Percentiles rank a stretch among this genome's conserved stretches.
Evolutionary conservation across 2,329 filamentous ascomycete species (phyloP).

Genomic region (Colletotrichum filicis): DNA sequence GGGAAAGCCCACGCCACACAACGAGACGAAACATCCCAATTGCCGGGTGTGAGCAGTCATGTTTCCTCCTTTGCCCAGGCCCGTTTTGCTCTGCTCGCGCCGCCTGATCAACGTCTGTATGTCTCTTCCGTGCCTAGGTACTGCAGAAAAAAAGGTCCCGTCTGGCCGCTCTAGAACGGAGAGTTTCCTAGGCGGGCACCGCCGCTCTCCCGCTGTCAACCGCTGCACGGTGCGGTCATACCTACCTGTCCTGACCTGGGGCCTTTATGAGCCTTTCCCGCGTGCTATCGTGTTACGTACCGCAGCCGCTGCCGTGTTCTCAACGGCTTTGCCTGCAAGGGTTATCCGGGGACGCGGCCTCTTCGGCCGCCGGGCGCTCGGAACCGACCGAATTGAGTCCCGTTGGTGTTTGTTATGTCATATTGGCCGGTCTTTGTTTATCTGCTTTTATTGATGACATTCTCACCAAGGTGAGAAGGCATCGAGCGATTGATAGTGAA

Average conservation of each 20-base stretch:
- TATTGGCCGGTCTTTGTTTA: neutral
- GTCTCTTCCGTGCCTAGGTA: neutral
- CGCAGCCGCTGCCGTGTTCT: neutral
- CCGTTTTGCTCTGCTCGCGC: neutral
- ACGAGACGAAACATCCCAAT: neutral
- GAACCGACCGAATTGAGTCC: neutral
- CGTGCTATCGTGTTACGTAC: neutral
- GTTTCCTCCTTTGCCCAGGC: neutral
- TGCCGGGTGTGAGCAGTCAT: neutral
- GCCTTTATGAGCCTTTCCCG: neutral
- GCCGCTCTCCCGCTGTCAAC: constrained; percentile 29
- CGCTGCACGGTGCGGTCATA: constrained; percentile 32
- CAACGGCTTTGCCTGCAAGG: neutral
- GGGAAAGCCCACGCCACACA: neutral
- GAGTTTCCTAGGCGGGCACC: neutral
- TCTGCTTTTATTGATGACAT: neutral
- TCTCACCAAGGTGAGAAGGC: neutral
- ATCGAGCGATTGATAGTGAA: too few species aligned
- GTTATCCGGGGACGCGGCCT: neutral
- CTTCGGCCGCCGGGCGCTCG: neutral
- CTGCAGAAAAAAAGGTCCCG: neutral
- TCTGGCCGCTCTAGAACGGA: neutral
- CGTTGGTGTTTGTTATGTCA: neutral
- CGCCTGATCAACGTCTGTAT: too few species aligned
- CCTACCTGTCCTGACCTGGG: neutral